A percentile compares a stretch with the other conserved stretches of the same genome.
Conservation (phyloP, 2,329 filamentous ascomycete species). For the Herpomyces periplanetae region DNA sequence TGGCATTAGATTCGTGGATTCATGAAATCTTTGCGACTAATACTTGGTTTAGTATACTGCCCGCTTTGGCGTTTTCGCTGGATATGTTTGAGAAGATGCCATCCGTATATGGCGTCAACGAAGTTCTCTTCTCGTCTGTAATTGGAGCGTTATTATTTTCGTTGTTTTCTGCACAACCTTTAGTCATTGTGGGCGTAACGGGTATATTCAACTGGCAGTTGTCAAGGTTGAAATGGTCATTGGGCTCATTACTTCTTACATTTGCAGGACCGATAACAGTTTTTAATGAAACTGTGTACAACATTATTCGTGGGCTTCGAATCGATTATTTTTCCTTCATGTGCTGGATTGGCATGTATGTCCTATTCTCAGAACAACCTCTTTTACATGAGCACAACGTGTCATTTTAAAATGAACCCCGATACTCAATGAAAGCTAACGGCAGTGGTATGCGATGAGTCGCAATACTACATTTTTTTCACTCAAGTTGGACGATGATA, state of each 20-base stretch:
- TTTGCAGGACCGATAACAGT: slow-evolving; percentile 4
- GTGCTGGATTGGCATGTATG: slow-evolving; percentile 49
- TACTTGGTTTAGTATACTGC: slow-evolving; percentile 10
- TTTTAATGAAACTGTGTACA: slow-evolving; percentile 26
- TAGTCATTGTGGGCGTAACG: slow-evolving; percentile 23
- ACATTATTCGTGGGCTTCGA: no score
- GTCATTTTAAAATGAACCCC: slow-evolving; percentile 32
- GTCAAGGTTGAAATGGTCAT: slow-evolving; percentile 21
- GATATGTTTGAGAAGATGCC: slow-evolving; percentile 17
- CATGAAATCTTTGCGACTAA: neutral
- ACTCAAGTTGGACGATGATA: slow-evolving; percentile 30
- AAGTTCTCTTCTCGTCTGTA: slow-evolving; percentile 14
- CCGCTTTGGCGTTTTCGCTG: slow-evolving; percentile 16
- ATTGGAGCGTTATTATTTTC: slow-evolving; percentile 16
- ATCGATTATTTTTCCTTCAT: slow-evolving; percentile 61
- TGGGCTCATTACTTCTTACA: slow-evolving; percentile 14
- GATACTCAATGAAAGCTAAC: no score
- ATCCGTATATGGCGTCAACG: slow-evolving; percentile 16
- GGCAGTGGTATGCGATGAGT: no score
- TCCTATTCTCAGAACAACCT: slow-evolving; percentile 23
- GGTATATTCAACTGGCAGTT: slow-evolving; percentile 24
- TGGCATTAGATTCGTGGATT: slow-evolving; percentile 11
- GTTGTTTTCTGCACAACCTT: slow-evolving; percentile 16
- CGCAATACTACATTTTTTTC: no score
- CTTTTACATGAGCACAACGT: slow-evolving; percentile 22